Percentiles rank a stretch among this genome's conserved stretches.
phyloP scores from a whole-genome alignment of 768 basidiomycete species.

The Chalciporus pseudorubinellus region DNA sequence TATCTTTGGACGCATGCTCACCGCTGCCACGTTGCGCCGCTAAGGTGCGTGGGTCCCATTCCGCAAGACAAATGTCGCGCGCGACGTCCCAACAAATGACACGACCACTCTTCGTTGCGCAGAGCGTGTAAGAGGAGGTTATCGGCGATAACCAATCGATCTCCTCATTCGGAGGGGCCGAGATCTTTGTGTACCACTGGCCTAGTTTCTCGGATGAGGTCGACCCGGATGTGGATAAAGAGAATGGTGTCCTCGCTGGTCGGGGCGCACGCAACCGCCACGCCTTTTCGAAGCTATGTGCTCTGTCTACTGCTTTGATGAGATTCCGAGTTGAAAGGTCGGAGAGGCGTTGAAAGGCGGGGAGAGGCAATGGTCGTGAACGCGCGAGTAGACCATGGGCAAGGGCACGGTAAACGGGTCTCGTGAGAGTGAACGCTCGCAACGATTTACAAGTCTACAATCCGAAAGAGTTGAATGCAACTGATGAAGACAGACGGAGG shows the following conservation, averaged over 20 bases:
- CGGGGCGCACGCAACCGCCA: slow-evolving; percentile 61
- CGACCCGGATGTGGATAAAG: slow-evolving; percentile 23
- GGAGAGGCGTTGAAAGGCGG: slow-evolving; percentile 64
- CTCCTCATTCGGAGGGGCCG: slow-evolving; percentile 63
- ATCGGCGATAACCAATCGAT: slow-evolving; percentile 79
- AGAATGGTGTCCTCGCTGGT: slow-evolving; percentile 39
- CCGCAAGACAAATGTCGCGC: slow-evolving; percentile 56
- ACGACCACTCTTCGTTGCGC: slow-evolving; percentile 71
- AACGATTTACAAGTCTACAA: slow-evolving; percentile 61
- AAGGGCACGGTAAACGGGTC: slow-evolving; percentile 66
- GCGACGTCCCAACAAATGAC: slow-evolving; percentile 78
- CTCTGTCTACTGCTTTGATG: slow-evolving; percentile 61
- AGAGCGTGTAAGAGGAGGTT: slow-evolving; percentile 73
- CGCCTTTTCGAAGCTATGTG: slow-evolving; percentile 55
- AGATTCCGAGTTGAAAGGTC: slow-evolving; percentile 64
- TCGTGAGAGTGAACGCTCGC: slow-evolving; percentile 58
- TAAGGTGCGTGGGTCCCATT: slow-evolving; percentile 57
- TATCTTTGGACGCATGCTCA: slow-evolving; percentile 11
- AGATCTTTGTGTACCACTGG: slow-evolving; percentile 67
- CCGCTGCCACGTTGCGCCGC: background rate
- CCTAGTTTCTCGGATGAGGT: slow-evolving; percentile 23
- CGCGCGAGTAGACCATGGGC: slow-evolving; percentile 60
- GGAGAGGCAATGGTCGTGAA: slow-evolving; percentile 66
- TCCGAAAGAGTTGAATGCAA: background rate
- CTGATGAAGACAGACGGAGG: background rate